Evolutionary conservation across 2,329 filamentous ascomycete species (phyloP), one percentile per base, ranked within the genome.

Genomic region (Penicillium aurantiogriseum): DNA sequence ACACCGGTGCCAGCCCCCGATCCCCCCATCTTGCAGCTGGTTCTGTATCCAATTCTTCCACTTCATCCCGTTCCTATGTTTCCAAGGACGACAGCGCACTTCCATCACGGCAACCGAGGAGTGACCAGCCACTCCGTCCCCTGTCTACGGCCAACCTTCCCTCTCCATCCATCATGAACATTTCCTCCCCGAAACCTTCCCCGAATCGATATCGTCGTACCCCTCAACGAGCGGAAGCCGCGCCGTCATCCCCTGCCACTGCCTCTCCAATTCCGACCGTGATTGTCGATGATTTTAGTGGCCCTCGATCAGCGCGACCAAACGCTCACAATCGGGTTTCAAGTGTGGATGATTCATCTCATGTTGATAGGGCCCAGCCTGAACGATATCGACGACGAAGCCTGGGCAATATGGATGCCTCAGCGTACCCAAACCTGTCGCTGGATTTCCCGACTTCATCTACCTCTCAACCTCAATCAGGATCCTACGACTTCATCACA

Each of bases 301-400:
- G 25, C 35, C 59, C 73, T 73, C 36, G 46, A 23, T 76, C 63
- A 67, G 63, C 73, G 67, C 77, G 66, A 67, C 77, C 49, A 76
- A 77, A 70, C 67, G 82, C 71, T 72, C 87, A 73, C 80, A 81
- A 67, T 78, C 83, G 78, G 75, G 83, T 71, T 73, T 85, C 73
- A 13, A 88, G 85, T 65, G 82, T 83, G 47, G 91, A 95, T 73
- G 90, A 94, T 66, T 85, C 87, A 70, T 83, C 86, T 55, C 69
- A 91, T 36, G 59, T 60, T 5, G 70, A 75, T 44, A 69, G 67
- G 43, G 58, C 79, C 81, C 67, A 85, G 80, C 80, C 84, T 19
- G 91, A 93, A 75, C 84, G 90, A 69, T 89, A 92, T 75, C 84
- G 92, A 66, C 86, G 92, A 70, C 86, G 92, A 64, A 97, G 92